phyloP scores from a whole-genome alignment of 495 filamentous ascomycete genomes.

The Terfezia boudieri region DNA sequence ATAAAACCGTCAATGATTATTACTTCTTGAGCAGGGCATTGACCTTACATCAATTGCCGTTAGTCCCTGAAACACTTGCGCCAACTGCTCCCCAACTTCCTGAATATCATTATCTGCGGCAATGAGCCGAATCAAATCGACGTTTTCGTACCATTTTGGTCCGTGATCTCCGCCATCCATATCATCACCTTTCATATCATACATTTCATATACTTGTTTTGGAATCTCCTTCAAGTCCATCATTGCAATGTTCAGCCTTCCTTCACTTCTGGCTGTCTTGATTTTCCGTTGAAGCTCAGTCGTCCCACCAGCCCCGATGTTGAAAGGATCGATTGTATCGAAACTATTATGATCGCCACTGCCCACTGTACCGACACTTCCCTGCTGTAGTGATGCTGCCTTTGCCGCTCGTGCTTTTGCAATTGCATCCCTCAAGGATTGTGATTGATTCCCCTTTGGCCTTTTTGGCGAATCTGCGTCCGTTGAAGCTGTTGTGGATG shows the following conservation, averaged over 20 bases:
- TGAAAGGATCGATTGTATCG: conserved; percentile 41
- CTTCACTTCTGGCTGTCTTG: conserved; percentile 51
- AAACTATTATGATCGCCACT: conserved; percentile 30
- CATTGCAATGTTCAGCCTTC: conserved; percentile 72
- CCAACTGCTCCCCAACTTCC: conserved; percentile 42
- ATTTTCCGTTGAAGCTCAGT: conserved; percentile 47
- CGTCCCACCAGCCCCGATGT: conserved; percentile 32
- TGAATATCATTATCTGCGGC: conserved; percentile 84
- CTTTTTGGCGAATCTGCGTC: conserved; percentile 28
- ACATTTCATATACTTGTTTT: conserved; percentile 73
- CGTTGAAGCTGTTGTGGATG: conserved; percentile 12
- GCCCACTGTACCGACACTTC: conserved; percentile 17
- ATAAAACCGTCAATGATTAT: not conserved
- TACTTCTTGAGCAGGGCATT: not conserved
- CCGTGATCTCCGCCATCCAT: conserved; percentile 23
- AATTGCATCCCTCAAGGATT: conserved; percentile 68
- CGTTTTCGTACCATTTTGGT: conserved; percentile 71
- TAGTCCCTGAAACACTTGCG: conserved; percentile 61
- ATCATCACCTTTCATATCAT: conserved; percentile 38
- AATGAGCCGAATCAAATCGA: conserved; percentile 73
- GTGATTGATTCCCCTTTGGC: conserved; percentile 25
- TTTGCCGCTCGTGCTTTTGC: conserved; percentile 73
- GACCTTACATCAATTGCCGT: conserved; percentile 60
- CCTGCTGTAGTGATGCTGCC: conserved; percentile 21
- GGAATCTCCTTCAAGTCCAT: conserved; percentile 66